Evolutionary conservation across 495 filamentous ascomycete species (phyloP), one percentile per base, ranked within the genome.

Genomic region (Aspergillus avenaceus): DNA sequence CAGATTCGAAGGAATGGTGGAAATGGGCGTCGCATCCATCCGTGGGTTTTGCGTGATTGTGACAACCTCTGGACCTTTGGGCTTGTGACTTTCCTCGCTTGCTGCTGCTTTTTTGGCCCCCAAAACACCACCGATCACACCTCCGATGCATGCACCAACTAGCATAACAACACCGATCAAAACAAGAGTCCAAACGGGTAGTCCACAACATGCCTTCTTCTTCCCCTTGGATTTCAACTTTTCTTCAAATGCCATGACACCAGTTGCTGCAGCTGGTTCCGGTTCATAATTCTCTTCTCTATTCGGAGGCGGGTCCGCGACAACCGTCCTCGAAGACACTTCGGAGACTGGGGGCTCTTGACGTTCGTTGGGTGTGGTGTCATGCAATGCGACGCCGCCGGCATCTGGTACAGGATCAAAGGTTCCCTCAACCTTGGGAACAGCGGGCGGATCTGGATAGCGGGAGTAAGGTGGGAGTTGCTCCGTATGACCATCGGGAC

Each of bases 401-500:
- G 60, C 53, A 53, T 67, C 61, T 19, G 54, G 42, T 27, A 64
- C 38, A n/a, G 51, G 41, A 42, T 70, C 59, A 12, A 54, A 34
- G 18, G 53, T 40, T 4, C 58, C 55, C 28, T 60, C 64, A 18
- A 65, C 56, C 50, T 72, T 73, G 1, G 72, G 71, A 21, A 64
- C 63, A 8, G 67, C 69, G 5, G 78, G n/a, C n/a, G n/a, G 83
- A 40, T 86, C 81, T 1, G 88, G 84, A 63, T 88, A 91, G 53
- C 85, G 78, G 11, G 89, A 85, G 67, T 97, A 97, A 11, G 91
- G 91, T 14, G 91, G 91, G 26, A 96, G 72, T 55, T 91, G 88
- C 62, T 97, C 91, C 3, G 87, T 85, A 64, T 96, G 90, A 1
- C 91, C 91, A 58, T 92, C 87, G 0, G 88, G 87, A n/a, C 90